Evolutionary conservation across 331 rosid species (phyloP).

Genomic region (Malus hybrid): DNA sequence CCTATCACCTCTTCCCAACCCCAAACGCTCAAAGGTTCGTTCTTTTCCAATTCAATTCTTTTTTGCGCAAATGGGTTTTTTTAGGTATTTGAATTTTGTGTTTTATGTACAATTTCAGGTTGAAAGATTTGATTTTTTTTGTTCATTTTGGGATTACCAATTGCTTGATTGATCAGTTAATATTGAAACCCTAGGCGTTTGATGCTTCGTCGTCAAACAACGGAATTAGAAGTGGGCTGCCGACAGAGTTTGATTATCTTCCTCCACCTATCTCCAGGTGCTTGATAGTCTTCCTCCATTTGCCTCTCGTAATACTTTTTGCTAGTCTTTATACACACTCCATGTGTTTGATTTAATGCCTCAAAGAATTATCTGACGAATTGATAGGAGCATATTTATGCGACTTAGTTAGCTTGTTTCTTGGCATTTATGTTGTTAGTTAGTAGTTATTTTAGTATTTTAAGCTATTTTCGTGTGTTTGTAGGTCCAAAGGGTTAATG

Average conservation of each 20-base stretch:
- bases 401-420: too few species aligned
- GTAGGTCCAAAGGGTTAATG: too few species aligned
- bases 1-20: slow-evolving; percentile 36
- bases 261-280: too few species aligned
- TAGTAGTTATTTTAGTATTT: too few species aligned
- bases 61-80: background rate
- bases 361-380: too few species aligned
- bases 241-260: slow-evolving; percentile 10
- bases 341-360: too few species aligned
- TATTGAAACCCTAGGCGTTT: slow-evolving; percentile 41
- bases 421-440: too few species aligned
- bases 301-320: too few species aligned
- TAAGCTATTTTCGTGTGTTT: too few species aligned
- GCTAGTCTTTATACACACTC: too few species aligned
- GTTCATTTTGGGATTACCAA: background rate
- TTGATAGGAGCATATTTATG: too few species aligned
- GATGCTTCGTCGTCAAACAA: slow-evolving; percentile 59
- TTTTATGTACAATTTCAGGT: background rate
- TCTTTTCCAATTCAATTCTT: background rate
- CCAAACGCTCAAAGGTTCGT: slow-evolving; percentile 78
- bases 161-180: slow-evolving; percentile 11
- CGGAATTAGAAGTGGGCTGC: slow-evolving; percentile 27
- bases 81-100: slow-evolving; percentile 1
- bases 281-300: too few species aligned
- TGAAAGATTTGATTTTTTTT: background rate